phyloP scores from a whole-genome alignment of 2,329 filamentous ascomycete genomes.

The Kalmusia sp. region DNA sequence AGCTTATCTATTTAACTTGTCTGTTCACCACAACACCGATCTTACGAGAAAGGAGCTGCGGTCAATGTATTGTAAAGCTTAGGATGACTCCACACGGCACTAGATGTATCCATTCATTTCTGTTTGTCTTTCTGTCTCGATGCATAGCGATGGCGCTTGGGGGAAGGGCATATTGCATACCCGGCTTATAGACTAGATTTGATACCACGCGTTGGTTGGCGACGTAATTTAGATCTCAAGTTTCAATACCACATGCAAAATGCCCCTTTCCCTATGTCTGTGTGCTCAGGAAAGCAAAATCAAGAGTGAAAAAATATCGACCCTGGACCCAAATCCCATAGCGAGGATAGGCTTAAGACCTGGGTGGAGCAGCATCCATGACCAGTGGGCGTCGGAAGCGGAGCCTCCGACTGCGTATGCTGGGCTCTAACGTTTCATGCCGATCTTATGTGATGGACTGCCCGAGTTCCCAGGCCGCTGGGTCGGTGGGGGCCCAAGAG shows the following conservation, averaged over 20 bases:
- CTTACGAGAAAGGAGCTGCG: neutral
- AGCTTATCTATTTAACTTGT: neutral
- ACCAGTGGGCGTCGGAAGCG: neutral
- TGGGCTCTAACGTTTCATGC: neutral
- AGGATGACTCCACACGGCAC: neutral
- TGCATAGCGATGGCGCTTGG: constrained; percentile 8
- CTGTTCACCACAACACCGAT: neutral
- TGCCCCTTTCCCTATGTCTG: constrained; percentile 4
- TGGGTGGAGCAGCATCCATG: neutral
- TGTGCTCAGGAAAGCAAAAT: too few species aligned
- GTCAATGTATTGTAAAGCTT: neutral
- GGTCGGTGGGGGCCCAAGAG: constrained; percentile 3
- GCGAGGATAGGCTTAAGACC: neutral
- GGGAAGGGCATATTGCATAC: constrained; percentile 4
- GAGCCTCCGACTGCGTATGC: neutral
- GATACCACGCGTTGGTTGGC: constrained; percentile 5
- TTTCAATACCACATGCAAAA: constrained; percentile 6
- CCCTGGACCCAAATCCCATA: too few species aligned
- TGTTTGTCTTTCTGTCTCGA: neutral
- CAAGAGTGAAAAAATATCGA: too few species aligned
- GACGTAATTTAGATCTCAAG: constrained; percentile 9
- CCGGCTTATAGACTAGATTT: constrained; percentile 10
- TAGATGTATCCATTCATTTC: constrained; percentile 1
- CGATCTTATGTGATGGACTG: neutral
- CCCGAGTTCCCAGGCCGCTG: neutral